Evolutionary conservation across 441 rosid species (phyloP).

Genomic region (Aquilaria agallochum): DNA sequence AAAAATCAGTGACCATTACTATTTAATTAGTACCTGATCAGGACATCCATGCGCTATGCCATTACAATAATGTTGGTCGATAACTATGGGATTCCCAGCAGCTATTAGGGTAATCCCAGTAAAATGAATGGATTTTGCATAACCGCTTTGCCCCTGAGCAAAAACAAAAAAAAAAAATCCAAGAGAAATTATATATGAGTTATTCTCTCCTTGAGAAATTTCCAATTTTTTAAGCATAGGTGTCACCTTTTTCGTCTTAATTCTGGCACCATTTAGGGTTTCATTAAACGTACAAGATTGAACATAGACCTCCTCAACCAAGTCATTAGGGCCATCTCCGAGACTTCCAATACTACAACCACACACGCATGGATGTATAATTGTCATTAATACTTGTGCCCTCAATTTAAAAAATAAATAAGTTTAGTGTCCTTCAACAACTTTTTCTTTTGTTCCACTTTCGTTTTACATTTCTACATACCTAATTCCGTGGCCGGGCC

Average conservation of each 20-base stretch:
- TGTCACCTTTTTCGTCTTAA: conserved; percentile 39
- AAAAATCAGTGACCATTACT: too few relatives aligned
- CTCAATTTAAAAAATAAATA: too few relatives aligned
- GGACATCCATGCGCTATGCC: background rate
- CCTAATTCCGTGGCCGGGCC: conserved; percentile 54
- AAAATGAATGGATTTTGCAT: conserved; percentile 23
- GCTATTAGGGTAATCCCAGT: conserved; percentile 20
- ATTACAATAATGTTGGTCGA: conserved; percentile 28
- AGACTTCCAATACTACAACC: conserved; percentile 38
- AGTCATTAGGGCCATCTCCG: conserved; percentile 9
- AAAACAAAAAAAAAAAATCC: background rate
- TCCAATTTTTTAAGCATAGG: too few relatives aligned
- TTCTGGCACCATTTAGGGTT: conserved; percentile 37
- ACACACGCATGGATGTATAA: background rate
- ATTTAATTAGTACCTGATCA: background rate
- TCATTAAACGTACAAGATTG: conserved; percentile 20
- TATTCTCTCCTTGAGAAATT: too few relatives aligned
- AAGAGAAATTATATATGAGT: background rate
- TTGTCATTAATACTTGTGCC: too few relatives aligned
- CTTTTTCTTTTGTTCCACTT: too few relatives aligned
- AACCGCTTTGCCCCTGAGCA: conserved; percentile 29
- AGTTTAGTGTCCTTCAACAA: too few relatives aligned
- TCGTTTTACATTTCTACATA: background rate
- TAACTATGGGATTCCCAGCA: conserved; percentile 24
- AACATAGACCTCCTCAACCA: conserved; percentile 28